These are phyloP conservation scores for Kwoniella pini DNA, from an alignment of 768 basidiomycete genomes.

Conservation along the genomic window DNA sequence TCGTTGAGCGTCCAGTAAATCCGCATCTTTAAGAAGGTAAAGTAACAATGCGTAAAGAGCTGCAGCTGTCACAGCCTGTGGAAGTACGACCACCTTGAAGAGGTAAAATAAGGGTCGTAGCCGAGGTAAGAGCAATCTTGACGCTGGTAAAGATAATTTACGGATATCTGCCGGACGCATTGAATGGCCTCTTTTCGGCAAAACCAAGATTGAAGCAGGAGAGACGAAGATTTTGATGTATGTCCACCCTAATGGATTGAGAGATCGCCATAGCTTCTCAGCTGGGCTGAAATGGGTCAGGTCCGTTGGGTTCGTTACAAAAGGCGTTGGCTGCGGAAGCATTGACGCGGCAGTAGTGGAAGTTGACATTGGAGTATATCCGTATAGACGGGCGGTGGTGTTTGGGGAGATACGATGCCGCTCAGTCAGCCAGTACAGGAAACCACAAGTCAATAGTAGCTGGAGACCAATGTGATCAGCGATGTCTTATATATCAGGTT, in stretches of 20 bases:
- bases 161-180: conserved; percentile 46
- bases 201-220: conserved; percentile 70
- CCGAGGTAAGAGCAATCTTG: conserved; percentile 43
- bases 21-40: conserved; percentile 86
- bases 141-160: conserved; percentile 33
- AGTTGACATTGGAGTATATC: conserved; percentile 30
- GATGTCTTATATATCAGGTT: too few species aligned
- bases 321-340: conserved; percentile 14
- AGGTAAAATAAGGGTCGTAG: conserved; percentile 68
- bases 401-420: conserved; percentile 17
- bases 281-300: conserved; percentile 17
- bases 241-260: conserved; percentile 44
- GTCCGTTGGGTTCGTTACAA: conserved; percentile 7
- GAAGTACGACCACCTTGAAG: conserved; percentile 77
- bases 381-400: conserved; percentile 44
- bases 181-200: conserved; percentile 34
- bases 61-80: conserved; percentile 75
- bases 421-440: conserved; percentile 50
- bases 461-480: background rate
- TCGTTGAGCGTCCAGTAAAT: conserved; percentile 80
- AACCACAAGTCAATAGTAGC: conserved; percentile 44
- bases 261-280: conserved; percentile 38
- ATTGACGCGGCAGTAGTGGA: conserved; percentile 4
- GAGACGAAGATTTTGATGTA: conserved; percentile 36
- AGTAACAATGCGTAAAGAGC: conserved; percentile 74